These are phyloP conservation scores for Chondrus crispus DNA, from an alignment of 23 red algal species.

Conservation along the genomic window DNA sequence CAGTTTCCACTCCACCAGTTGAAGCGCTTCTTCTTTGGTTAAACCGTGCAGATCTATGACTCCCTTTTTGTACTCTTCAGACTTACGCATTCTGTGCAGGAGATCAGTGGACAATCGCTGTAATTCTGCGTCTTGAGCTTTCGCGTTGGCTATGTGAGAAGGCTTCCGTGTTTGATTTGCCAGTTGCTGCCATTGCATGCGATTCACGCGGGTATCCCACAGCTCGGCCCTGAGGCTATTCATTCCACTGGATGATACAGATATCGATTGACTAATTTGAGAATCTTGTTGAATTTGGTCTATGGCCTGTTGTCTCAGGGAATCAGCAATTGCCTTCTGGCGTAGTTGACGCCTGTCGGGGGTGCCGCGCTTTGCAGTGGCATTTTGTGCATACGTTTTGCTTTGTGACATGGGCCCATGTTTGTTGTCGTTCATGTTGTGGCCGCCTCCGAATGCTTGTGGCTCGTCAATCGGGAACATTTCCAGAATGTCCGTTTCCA, in stretches of 20 bases:
- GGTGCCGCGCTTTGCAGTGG: background rate
- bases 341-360: background rate
- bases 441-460: constrained; percentile 4
- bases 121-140: background rate
- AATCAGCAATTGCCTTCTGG: constrained; percentile 21
- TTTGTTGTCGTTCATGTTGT: too few species aligned
- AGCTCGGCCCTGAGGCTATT: background rate
- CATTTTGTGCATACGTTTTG: background rate
- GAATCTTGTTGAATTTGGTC: background rate
- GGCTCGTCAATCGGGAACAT: constrained; percentile 52
- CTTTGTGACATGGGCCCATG: too few species aligned
- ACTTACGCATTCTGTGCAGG: constrained; percentile 11
- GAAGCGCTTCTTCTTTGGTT: constrained; percentile 52
- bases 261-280: background rate
- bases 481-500: constrained; percentile 31
- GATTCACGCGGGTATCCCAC: constrained; percentile 10
- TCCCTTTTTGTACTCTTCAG: constrained; percentile 27
- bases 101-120: background rate
- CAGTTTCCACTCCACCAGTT: constrained; percentile 50
- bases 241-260: background rate
- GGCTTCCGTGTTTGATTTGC: constrained; percentile 29
- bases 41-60: constrained; percentile 42
- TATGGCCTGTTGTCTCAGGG: background rate
- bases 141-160: background rate
- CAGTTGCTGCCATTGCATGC: background rate